A percentile compares a stretch with the other conserved stretches of the same genome.
Evolutionary conservation across 306 rosid genomes (phyloP).

Genomic region (Herpetospermum pedunculosum): DNA sequence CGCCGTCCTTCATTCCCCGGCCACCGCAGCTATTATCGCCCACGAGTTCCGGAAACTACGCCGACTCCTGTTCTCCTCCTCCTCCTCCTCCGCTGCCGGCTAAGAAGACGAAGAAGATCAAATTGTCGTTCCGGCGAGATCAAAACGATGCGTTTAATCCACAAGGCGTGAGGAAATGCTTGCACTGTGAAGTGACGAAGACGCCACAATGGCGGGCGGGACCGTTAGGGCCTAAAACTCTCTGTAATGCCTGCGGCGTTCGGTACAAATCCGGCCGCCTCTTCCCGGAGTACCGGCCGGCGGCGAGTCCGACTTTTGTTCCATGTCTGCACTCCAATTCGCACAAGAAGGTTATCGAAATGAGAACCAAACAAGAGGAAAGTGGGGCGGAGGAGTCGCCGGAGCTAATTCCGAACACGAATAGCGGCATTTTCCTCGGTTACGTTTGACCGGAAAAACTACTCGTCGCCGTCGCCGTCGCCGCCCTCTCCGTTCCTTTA

Average conservation of each 20-base stretch:
- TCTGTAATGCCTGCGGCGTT: conserved; percentile 95
- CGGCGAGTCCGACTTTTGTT: conserved; percentile 86
- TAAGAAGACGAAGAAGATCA: conserved; percentile 33
- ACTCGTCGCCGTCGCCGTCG: conserved; percentile 11
- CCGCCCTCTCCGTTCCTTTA: conserved; percentile 20
- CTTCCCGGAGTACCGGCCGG: conserved; percentile 91
- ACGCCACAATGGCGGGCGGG: conserved; percentile 99
- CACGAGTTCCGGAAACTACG: conserved; percentile 47
- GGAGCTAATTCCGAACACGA: conserved; percentile 75
- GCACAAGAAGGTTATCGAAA: conserved; percentile 86
- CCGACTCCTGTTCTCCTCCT: conserved; percentile 49
- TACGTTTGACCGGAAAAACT: conserved; percentile 36
- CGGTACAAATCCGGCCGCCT: conserved; percentile 89
- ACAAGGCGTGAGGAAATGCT: conserved; percentile 64
- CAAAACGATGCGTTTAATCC: conserved; percentile 22
- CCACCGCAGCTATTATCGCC: conserved; percentile 60
- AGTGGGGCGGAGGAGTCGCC: conserved; percentile 24
- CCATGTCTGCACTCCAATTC: conserved; percentile 85
- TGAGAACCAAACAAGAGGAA: conserved; percentile 50
- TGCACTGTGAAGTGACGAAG: conserved; percentile 96
- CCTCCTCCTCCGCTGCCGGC: conserved; percentile 11
- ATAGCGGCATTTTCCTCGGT: conserved; percentile 55
- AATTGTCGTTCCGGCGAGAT: conserved; percentile 31
- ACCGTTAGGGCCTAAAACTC: conserved; percentile 92
- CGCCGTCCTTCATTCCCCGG: conserved; percentile 67